Evolutionary conservation across 495 filamentous ascomycete species (phyloP), one percentile per base, ranked within the genome.

Genomic region (Elasticomyces elasticus): DNA sequence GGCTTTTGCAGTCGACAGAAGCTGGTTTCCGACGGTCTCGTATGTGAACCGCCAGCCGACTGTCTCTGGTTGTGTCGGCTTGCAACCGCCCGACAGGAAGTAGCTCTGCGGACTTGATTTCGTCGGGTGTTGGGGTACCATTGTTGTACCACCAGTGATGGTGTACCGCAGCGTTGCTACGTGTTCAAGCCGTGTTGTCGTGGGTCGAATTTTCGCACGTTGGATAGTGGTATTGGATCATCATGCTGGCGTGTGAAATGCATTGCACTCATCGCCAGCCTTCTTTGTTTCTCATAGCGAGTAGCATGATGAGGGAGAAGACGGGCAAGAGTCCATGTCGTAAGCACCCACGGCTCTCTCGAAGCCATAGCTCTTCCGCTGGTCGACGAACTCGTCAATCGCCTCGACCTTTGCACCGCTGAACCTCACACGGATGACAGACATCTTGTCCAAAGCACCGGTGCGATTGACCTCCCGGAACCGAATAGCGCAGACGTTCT

Each of bases 361-460:
- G 42, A 46, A 54, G 24, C 51, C 51, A 19, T 20, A 54, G 35
- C 51, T 54, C 31, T 20, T 38, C 3, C 51, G 22, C 13, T 40
- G 25, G 25, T 54, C 51, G 17, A 54, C 22, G 51, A 46, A 54
- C 35, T 54, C 51, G 51, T 54, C 51, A 42, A 54, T 54, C 17
- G 51, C 51, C 17, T 54, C 51, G 42, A 54, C 43, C 20, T 48
- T 45, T 12, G 12, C 41, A 15, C 51, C 51, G 41, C 12, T 27
- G 42, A 54, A 54, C 19, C 47, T 45, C 23, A 54, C 9, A 10
- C 51, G 40, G 3, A 54, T 46, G 6, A 41, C 35, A 5, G 51
- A 54, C 41, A 31, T 48, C 43, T 54, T 54, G 41, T 54, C 51
- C 19, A 54, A 20, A 3, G 41, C 51, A 25, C 41, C 51, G 17